Evolutionary conservation across 352 stramenopile species (phyloP), one percentile per base, ranked within the genome.

Genomic region (Blastocystis sp.): DNA sequence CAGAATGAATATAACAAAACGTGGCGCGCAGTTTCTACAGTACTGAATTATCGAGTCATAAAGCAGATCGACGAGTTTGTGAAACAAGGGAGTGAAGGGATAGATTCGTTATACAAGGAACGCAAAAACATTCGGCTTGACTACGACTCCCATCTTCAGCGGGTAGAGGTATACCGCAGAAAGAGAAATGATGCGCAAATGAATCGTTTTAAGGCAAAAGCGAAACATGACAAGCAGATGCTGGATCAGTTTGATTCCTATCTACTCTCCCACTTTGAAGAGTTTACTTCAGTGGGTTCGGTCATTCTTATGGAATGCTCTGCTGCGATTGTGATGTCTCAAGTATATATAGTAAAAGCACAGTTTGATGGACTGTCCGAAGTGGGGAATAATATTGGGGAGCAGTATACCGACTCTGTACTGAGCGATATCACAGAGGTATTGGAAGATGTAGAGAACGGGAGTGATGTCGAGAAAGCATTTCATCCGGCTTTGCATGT

Each of bases 71-170:
- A 64, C 3, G 20, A 13, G 11, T 85, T 85, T 43, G 20, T 85
- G 24, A 66, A 69, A 26, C 20, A 65, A 7, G 73, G 30, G 7
- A 66, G 43, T 16, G 34, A 9, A 3, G 56, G 43, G 41, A 66
- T 85, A 1, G 73, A 85, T 26, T 26, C 53, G 47, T 30, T 85
- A 7, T 85, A 41, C n/a, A 85, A 66, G 56, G 9, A 47, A n/a
- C 13, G 73, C 3, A 85, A 68, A 13, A 65, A 85, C 30, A 85
- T 85, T 43, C 54, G 53, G 26, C 20, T 85, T 3, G 73, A 85
- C 26, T 85, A 69, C 68, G 73, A 85, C 9, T 85, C 73, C 43
- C 73, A 85, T 45, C 53, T 85, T 8, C 73, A 66, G n/a, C 37
- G 45, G 43, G 34, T 53, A 24, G 55, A 18, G 18, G 20, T 66